phyloP scores from a whole-genome alignment of 805 yeast species.

The Candida maesae region DNA sequence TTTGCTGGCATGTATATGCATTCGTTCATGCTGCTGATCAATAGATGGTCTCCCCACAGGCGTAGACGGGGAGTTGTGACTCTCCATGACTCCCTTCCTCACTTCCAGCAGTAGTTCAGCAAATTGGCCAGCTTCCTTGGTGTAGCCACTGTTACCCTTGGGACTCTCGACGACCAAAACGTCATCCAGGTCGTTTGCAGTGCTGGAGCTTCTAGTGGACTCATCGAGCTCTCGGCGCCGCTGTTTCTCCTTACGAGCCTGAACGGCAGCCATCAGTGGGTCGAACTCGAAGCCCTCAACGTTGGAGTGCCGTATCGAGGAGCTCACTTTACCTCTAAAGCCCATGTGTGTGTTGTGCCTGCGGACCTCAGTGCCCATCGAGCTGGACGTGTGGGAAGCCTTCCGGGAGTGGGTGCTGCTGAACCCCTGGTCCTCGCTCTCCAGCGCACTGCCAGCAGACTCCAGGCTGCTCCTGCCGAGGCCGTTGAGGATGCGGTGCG shows the following conservation, averaged over 20 bases:
- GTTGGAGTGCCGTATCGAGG: conserved; percentile 11
- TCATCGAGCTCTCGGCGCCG: conserved; percentile 8
- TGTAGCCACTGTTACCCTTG: conserved; percentile 12
- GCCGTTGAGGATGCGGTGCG: not conserved
- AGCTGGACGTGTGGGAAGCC: not conserved
- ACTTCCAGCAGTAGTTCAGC: conserved; percentile 39
- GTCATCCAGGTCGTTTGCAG: conserved; percentile 1
- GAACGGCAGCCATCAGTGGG: conserved; percentile 18
- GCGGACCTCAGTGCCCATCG: too few relatives aligned
- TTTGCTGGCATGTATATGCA: conserved; percentile 24
- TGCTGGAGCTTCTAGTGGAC: conserved; percentile 8
- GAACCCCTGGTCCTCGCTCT: too few relatives aligned
- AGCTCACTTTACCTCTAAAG: conserved; percentile 4
- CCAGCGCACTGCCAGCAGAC: not conserved
- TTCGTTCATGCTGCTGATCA: conserved; percentile 19
- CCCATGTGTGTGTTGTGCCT: conserved; percentile 3
- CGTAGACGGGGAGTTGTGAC: conserved; percentile 35
- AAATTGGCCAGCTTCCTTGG: conserved; percentile 36
- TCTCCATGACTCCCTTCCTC: conserved; percentile 39
- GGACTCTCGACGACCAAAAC: not conserved
- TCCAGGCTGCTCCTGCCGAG: not conserved
- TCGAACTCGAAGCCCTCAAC: conserved; percentile 27
- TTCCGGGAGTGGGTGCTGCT: too few relatives aligned
- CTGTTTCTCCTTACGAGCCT: conserved; percentile 11
- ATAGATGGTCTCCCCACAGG: conserved; percentile 18